Evolutionary conservation across 2,329 filamentous ascomycete species (phyloP), one percentile per base, ranked within the genome.

Genomic region (Neonectria faginata): DNA sequence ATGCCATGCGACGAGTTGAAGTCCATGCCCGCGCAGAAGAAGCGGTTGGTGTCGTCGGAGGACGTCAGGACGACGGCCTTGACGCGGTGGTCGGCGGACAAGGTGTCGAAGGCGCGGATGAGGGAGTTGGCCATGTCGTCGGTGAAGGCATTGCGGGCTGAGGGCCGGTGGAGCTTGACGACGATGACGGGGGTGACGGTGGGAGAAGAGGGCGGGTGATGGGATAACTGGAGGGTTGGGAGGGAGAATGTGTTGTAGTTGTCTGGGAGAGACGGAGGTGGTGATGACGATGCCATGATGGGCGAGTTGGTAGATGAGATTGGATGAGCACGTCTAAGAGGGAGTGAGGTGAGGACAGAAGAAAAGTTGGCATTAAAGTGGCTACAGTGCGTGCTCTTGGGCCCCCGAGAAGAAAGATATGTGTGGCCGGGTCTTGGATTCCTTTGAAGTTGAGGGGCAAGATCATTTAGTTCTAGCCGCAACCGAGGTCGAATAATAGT

Each of bases 111-210:
- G 50, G 86, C 87, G 3, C 78, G 68, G 63, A 87, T 84, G 31
- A 93, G 81, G 70, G 90, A 89, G 16, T 78, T 73, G 71, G 86
- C 85, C 88, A 92, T 92, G 14, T 78, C 81, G 20, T 83, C 80
- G 3, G 89, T 92, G 78, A 92, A 92, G 65, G 88, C 90, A 84
- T 93, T 92, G 79, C 89, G 83, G 64, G 88, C 87, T 11, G 80
- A 77, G 0, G 90, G 91, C 18, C 91, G 87, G 79, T 91, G 83
- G 44, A 92, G 84, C 2, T 86, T 86, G 36, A 92, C 77, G 66
- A 92, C 76, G 54, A 92, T 83, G 56, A 91, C 83, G 16, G 85
- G 84, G 1, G 89, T 91, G 14, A 86, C 84, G 3, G 83, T 79
- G 11, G 84, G 76, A 0, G 89, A 87, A 9, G 79, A 77, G 2